Conservation (phyloP, 2,329 filamentous ascomycete genomes). For the Epichloe gansuensis region DNA sequence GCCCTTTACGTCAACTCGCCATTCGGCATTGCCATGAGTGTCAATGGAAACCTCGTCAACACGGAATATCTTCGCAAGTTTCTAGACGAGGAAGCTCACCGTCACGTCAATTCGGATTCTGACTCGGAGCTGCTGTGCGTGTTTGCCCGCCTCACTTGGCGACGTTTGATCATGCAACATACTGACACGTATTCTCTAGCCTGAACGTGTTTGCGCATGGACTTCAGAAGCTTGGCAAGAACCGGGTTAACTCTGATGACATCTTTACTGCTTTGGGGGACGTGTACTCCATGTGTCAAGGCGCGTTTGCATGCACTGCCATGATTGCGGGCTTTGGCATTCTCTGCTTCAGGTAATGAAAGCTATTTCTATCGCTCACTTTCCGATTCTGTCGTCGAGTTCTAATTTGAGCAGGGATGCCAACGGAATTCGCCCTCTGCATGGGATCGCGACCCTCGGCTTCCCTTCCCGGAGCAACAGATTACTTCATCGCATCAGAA, state of each 20-base stretch:
- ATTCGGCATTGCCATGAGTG: slow-evolving; percentile 68
- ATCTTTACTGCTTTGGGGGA: slow-evolving; percentile 59
- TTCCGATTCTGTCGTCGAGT: too few relatives aligned
- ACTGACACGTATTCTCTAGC: slow-evolving; percentile 13
- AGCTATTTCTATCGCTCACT: too few relatives aligned
- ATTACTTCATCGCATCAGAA: slow-evolving; percentile 89
- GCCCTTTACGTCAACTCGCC: slow-evolving; percentile 76
- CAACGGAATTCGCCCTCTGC: slow-evolving; percentile 64
- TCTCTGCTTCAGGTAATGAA: slow-evolving; percentile 51
- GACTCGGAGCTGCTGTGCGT: slow-evolving; percentile 51
- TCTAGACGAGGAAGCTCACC: slow-evolving; percentile 65
- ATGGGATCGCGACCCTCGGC: slow-evolving; percentile 61
- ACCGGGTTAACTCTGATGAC: slow-evolving; percentile 66
- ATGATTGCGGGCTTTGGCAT: slow-evolving; percentile 76
- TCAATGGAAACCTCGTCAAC: slow-evolving; percentile 85
- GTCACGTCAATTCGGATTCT: slow-evolving; percentile 83
- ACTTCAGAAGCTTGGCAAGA: slow-evolving; percentile 68
- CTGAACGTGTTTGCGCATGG: slow-evolving; percentile 81
- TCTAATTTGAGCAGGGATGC: slow-evolving; percentile 4
- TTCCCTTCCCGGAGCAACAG: slow-evolving; percentile 48
- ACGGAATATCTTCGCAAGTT: slow-evolving; percentile 55
- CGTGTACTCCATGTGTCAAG: slow-evolving; percentile 62
- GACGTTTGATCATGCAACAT: neutral
- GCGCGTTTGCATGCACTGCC: slow-evolving; percentile 68
- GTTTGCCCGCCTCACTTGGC: too few relatives aligned